Evolutionary conservation across 495 filamentous ascomycete species (phyloP), one percentile per base, ranked within the genome.

Genomic region (Penicillium fimorum): DNA sequence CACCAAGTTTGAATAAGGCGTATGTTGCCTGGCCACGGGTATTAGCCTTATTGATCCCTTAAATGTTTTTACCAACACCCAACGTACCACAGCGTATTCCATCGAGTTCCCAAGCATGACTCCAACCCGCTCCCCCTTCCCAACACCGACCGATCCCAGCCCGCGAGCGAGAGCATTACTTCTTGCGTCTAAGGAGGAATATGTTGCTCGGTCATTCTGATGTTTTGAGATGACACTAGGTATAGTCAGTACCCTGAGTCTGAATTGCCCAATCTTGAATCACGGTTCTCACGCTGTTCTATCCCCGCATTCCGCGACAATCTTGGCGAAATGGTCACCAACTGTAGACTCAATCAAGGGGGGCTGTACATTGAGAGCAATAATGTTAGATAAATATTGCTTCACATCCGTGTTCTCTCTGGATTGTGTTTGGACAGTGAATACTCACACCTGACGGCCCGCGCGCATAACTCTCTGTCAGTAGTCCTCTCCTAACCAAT

Each of bases 1-100:
- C 94, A 15, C 94, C 94, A 3, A 97, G 80, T 69, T 98, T 97
- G 71, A 94, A 96, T 20, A 96, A 59, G 5, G 91, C 91, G 73
- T 98, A 97, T 22, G 88, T 95, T 15, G 83, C 71, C 69, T 86
- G 53, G 11, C 2, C 29, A 18, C 1, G 2, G 15, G 5, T 17
- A 24, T 54, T 4, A 54, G 43, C 22, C 18, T 53, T 10, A 9
- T 22, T 9, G 5, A 17, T 18, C 10, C 12, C 7, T 6, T 13
- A 5, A 0, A 13, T 9, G 8, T 25, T 45, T n/a, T 9, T 3
- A 22, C 1, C 18, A 22, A n/a, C 13, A 44, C 9, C 6, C 18
- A 35, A 61, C 78, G 50, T 79, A 86, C 82, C 68, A 87, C 83
- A 4, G 88, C 89, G 65, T 86, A 91, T 73, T 96, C 92, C 66